Percentiles rank a stretch among this genome's conserved stretches.
Conservation (phyloP, 2,329 filamentous ascomycete genomes). For the Aurifilum marmelostoma region DNA sequence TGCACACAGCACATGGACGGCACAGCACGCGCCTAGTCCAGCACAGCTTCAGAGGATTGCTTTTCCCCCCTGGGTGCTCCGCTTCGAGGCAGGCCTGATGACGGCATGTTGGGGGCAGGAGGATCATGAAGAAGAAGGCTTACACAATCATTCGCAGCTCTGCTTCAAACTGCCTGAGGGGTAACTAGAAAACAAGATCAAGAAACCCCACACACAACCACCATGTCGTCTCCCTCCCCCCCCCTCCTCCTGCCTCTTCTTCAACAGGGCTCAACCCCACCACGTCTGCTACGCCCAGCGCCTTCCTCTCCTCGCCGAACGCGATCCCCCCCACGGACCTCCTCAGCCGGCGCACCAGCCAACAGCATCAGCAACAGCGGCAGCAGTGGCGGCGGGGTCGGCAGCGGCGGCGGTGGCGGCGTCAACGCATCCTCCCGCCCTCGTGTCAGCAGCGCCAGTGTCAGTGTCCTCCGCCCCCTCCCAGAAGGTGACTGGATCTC, state of each 20-base stretch:
- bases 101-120: not conserved
- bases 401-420: no score
- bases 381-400: not conserved
- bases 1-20: not conserved
- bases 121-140: not conserved
- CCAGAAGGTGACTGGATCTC: slow-evolving; percentile 65
- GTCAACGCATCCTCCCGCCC: slow-evolving; percentile 7
- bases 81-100: not conserved
- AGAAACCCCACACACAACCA: not conserved
- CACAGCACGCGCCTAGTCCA: not conserved
- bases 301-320: slow-evolving; percentile 58
- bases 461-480: slow-evolving; percentile 54
- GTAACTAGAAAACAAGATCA: no score
- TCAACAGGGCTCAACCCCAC: slow-evolving; percentile 8
- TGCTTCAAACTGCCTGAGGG: not conserved
- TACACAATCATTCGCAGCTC: not conserved
- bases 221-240: not conserved
- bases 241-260: not conserved
- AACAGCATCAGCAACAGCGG: slow-evolving; percentile 34
- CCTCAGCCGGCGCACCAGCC: slow-evolving; percentile 59
- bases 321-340: slow-evolving; percentile 74
- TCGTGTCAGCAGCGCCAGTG: slow-evolving; percentile 15
- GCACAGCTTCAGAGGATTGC: not conserved
- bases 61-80: not conserved
- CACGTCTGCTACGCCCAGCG: slow-evolving; percentile 27